Conservation (phyloP, 1,139 yeast species). For the Sugiyamaella novakii region DNA sequence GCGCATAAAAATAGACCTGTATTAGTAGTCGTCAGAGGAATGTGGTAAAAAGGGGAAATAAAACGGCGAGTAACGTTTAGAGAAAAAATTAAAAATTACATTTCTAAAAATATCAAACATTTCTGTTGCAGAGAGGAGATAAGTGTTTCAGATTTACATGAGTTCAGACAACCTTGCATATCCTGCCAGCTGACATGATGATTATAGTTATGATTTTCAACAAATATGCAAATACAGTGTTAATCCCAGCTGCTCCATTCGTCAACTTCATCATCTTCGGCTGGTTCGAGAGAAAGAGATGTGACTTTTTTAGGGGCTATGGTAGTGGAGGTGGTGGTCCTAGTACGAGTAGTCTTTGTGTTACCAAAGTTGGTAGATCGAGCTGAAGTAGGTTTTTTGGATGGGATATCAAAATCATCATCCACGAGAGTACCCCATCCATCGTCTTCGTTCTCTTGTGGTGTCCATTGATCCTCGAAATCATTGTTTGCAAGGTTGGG, state of each 20-base stretch:
- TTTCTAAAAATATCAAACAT: no score
- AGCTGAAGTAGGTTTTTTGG: constrained; percentile 1
- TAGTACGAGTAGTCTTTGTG: constrained; percentile 15
- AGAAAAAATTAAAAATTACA: no score
- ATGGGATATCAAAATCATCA: constrained; percentile 22
- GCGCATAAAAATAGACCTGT: no score
- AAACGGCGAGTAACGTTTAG: no score
- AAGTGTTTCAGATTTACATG: no score
- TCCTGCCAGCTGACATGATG: no score
- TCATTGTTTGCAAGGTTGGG: constrained; percentile 9
- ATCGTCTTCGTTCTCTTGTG: constrained; percentile 20
- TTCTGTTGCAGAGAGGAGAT: no score
- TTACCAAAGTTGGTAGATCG: not conserved
- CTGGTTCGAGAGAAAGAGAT: constrained; percentile 29
- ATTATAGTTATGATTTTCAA: no score
- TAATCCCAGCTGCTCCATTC: constrained; percentile 35
- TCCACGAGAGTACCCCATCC: constrained; percentile 21
- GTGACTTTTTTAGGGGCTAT: constrained; percentile 21
- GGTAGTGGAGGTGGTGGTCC: not conserved
- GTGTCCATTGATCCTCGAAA: constrained; percentile 17
- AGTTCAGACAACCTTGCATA: no score
- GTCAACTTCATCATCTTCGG: constrained; percentile 30
- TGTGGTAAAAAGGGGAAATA: no score
- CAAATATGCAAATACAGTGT: no score
- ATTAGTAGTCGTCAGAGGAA: no score